Evolutionary conservation across 768 basidiomycete genomes (phyloP), one percentile per base, ranked within the genome.

Genomic region (Hydnomerulius pinastri): DNA sequence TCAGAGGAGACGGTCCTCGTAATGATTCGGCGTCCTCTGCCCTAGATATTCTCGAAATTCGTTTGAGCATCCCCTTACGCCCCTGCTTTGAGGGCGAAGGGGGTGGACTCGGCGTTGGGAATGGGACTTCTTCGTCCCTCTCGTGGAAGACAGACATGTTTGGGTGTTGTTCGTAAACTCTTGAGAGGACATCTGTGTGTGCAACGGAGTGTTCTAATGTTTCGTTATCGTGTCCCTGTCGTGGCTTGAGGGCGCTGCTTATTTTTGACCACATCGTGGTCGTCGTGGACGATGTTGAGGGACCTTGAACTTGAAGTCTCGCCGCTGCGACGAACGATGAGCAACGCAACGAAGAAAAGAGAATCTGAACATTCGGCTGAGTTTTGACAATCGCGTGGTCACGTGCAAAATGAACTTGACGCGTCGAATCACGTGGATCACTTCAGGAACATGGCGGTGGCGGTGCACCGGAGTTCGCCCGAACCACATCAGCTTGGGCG

Each of bases 201-300:
- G 47, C 23, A 25, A 55, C 59, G 4, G 54, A 53, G 30, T 57
- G 49, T 28, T 61, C 61, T 37, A 45, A 41, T n/a, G 44, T 12
- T 17, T 64, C 67, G 7, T 52, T 46, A 17, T 63, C 58, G 24
- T 48, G 46, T 36, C 53, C 61, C 10, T 68, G 63, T 48, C 71
- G 70, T 48, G 67, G 65, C 61, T 79, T 85, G 54, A 86, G 73
- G 45, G 75, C 80, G 58, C 72, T 77, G 62, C 76, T 80, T 35
- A 85, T 61, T 65, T 80, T 86, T 4, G 83, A 77, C 83, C 83
- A 86, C 82, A 85, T 85, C 0, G 18, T 23, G 12, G 54, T 29
- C 41, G 41, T 44, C 39, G 35, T 43, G 38, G 17, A 12, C 20
- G 35, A 29, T 1, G 27, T 28, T 35, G 37, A 28, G 13, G 30